These are phyloP conservation scores for Lasiodiplodia sp. DNA, from an alignment of 2,329 filamentous ascomycete species.

Conservation along the genomic window DNA sequence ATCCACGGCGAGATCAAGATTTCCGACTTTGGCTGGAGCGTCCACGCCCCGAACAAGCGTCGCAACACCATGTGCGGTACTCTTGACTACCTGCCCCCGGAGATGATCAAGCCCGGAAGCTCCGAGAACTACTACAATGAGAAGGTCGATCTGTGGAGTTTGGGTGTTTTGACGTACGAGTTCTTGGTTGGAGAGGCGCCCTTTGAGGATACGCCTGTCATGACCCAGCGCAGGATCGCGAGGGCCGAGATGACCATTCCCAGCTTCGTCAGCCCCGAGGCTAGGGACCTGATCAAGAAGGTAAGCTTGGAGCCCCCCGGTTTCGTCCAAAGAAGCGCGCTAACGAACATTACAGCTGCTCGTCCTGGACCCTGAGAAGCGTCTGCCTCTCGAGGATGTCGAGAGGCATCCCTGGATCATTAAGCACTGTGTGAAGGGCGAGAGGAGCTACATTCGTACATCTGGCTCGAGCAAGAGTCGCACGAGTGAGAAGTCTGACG, in stretches of 20 bases:
- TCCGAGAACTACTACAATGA: slow-evolving; percentile 91
- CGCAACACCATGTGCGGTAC: slow-evolving; percentile 97
- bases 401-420: slow-evolving; percentile 94
- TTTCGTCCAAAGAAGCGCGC: neutral
- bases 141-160: slow-evolving; percentile 95
- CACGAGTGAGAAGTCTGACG: slow-evolving; percentile 29
- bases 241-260: slow-evolving; percentile 92
- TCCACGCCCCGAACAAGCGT: slow-evolving; percentile 94
- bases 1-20: slow-evolving; percentile 99
- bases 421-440: slow-evolving; percentile 77
- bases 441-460: slow-evolving; percentile 44
- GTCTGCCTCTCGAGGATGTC: slow-evolving; percentile 87
- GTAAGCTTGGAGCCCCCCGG: slow-evolving; percentile 58
- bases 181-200: slow-evolving; percentile 95
- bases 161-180: slow-evolving; percentile 95
- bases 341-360: slow-evolving; percentile 58
- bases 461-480: slow-evolving; percentile 29
- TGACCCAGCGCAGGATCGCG: slow-evolving; percentile 91
- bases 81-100: slow-evolving; percentile 93
- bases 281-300: slow-evolving; percentile 89
- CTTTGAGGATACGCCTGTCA: slow-evolving; percentile 93
- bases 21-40: slow-evolving; percentile 97
- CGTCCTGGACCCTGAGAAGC: slow-evolving; percentile 91
- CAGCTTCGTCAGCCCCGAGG: slow-evolving; percentile 87
- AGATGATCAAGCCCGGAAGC: slow-evolving; percentile 88